Evolutionary conservation across 345 rosid species (phyloP).

Genomic region (Erysimum cheiranthoides): DNA sequence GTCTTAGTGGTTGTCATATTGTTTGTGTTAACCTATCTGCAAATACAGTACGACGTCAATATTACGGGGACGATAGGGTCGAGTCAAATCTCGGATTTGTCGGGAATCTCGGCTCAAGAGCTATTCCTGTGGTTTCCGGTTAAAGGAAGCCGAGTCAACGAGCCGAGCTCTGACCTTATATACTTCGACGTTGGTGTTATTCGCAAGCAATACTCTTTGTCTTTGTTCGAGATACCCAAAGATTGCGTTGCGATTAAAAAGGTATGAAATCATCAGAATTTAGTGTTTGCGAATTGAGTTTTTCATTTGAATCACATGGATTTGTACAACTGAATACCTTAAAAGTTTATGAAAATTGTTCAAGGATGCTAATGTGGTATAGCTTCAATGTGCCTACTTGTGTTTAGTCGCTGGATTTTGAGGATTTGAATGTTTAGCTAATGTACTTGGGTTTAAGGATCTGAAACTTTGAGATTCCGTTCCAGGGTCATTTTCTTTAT

Average conservation of each 20-base stretch:
- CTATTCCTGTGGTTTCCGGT: conserved; percentile 92
- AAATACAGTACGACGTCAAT: conserved; percentile 76
- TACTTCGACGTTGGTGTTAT: conserved; percentile 92
- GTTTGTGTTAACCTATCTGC: too few species aligned
- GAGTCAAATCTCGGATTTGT: conserved; percentile 65
- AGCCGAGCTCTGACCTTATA: conserved; percentile 86
- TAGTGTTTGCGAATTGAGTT: not conserved
- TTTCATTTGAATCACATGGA: not conserved
- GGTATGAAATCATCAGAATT: conserved; percentile 21
- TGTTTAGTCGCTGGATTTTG: conserved; percentile 2
- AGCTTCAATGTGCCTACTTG: conserved; percentile 2
- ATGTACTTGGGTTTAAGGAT: too few species aligned
- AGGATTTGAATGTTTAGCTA: not conserved
- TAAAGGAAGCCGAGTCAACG: conserved; percentile 76
- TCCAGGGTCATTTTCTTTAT: not conserved
- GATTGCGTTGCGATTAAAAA: conserved; percentile 62
- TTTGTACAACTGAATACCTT: conserved; percentile 9
- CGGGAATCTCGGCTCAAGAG: conserved; percentile 87
- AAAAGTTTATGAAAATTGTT: not conserved
- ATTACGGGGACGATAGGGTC: conserved; percentile 68
- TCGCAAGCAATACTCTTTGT: conserved; percentile 79
- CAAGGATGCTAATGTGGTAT: not conserved
- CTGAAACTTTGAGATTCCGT: not conserved
- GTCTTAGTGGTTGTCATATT: too few species aligned
- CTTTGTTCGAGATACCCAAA: conserved; percentile 81